Evolutionary conservation across 2,329 filamentous ascomycete species (phyloP), one percentile per base, ranked within the genome.

Genomic region (Fusarium buxicola): DNA sequence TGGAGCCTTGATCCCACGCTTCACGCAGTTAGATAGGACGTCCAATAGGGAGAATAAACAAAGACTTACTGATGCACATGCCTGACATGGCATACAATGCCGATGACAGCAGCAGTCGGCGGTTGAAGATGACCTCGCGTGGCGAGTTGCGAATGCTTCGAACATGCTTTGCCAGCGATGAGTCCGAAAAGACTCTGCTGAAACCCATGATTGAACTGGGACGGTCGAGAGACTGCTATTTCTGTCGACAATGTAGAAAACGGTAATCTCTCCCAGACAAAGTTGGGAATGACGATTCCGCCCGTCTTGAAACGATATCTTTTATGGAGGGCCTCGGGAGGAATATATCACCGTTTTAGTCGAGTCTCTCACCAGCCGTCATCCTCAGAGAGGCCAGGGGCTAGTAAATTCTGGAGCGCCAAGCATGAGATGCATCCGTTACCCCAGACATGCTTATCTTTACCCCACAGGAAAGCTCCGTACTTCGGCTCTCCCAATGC

Each of bases 1-100:
- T 60, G 2, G 61, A 63, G 11, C 61, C 61, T 15, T 65, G 61
- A 28, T 65, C 59, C 61, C 61, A 65, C 2, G 58, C 61, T 65
- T 11, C 13, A 38, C 8, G 16, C 2, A 5, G 21, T 9, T 8
- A 21, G 38, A n/a, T n/a, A n/a, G n/a, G n/a, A n/a, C n/a, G n/a
- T n/a, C n/a, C n/a, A n/a, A n/a, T n/a, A n/a, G n/a, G n/a, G n/a
- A n/a, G n/a, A n/a, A n/a, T n/a, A n/a, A n/a, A n/a, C n/a, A n/a
- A n/a, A n/a, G n/a, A n/a, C 55, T 38, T 47, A 61, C 60, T 62
- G 30, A 63, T 63, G n/a, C 60, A 63, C 9, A 61, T 8, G 16
- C 60, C 60, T 2, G 60, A 50, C 57, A 63, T 51, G 24, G 60
- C 60, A 45, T 61, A 63, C 2, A 63, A 30, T 1, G 53, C 60